Evolutionary conservation across 169 alveolate genomes (phyloP).

Genomic region (Eimeria acervulina): DNA sequence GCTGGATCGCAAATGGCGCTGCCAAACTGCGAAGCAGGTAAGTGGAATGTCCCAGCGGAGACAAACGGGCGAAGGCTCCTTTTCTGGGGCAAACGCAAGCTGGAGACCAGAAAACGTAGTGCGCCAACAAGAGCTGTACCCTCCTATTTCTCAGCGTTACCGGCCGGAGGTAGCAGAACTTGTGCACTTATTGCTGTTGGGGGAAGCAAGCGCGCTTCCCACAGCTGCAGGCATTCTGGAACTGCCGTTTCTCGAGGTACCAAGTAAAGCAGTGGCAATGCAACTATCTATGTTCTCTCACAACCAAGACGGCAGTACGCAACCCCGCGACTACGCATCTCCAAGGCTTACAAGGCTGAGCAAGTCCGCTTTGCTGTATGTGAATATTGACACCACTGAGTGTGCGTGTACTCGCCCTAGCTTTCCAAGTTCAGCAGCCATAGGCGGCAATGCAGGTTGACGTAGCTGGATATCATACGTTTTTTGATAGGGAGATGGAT

Average conservation of each 20-base stretch:
- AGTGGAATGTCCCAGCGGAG: not conserved
- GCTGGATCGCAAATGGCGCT: not conserved
- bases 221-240: not conserved
- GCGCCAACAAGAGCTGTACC: not conserved
- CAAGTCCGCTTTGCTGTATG: conserved; percentile 7
- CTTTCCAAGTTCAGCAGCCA: not conserved
- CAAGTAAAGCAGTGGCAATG: not conserved
- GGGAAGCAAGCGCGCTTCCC: not conserved
- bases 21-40: not conserved
- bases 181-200: conserved; percentile 11
- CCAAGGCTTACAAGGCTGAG: not conserved
- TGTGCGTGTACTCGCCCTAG: not conserved
- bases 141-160: conserved; percentile 49
- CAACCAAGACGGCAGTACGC: not conserved
- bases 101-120: not conserved
- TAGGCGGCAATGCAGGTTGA: not conserved
- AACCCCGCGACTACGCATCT: not conserved
- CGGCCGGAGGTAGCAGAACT: conserved; percentile 45
- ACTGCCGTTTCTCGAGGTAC: conserved; percentile 23
- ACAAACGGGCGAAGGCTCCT: not conserved
- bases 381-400: not conserved
- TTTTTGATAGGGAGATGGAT: not conserved
- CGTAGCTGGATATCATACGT: not conserved
- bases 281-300: conserved; percentile 13
- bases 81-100: not conserved